Evolutionary conservation across 2,329 filamentous ascomycete genomes (phyloP).

Genomic region (Seiridium cupressi): DNA sequence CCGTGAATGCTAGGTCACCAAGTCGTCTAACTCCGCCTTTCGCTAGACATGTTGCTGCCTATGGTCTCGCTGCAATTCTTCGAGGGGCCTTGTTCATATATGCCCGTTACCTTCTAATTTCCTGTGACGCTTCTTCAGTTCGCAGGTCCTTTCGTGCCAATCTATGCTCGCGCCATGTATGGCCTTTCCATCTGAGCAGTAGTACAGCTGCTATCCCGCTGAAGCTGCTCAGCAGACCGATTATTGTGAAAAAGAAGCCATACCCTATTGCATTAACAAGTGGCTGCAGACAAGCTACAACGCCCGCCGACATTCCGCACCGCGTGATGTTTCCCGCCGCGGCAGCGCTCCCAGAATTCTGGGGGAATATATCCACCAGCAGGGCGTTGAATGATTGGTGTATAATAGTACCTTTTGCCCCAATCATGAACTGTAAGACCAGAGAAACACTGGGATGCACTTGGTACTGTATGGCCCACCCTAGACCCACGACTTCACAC

Average conservation of each 20-base stretch:
- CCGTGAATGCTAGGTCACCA: too few species aligned
- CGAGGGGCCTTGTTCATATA: too few species aligned
- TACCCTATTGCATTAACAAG: constrained; percentile 29
- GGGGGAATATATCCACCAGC: constrained; percentile 19
- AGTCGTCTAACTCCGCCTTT: too few species aligned
- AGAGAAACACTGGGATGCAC: constrained; percentile 16
- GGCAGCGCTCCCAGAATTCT: constrained; percentile 14
- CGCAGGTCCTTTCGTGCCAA: too few species aligned
- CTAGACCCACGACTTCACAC: constrained; percentile 19
- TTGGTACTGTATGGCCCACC: constrained; percentile 18
- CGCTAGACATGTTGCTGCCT: too few species aligned
- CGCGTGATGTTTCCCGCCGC: constrained; percentile 15
- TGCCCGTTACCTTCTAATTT: too few species aligned
- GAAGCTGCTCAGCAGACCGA: constrained; percentile 6
- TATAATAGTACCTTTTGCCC: constrained; percentile 11
- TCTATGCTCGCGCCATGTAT: not conserved
- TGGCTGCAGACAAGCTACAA: constrained; percentile 18
- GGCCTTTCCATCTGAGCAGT: not conserved
- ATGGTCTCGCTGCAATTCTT: too few species aligned
- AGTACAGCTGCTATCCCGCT: not conserved
- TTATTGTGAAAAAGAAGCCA: constrained; percentile 40
- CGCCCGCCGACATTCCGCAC: constrained; percentile 14
- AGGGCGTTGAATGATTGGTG: constrained; percentile 16
- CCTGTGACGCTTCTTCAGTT: too few species aligned
- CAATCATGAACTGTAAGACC: constrained; percentile 16